Percentiles rank a stretch among this genome's conserved stretches.
Conservation (phyloP, 176 grass and related monocot species). For the Thalia dealbata region DNA sequence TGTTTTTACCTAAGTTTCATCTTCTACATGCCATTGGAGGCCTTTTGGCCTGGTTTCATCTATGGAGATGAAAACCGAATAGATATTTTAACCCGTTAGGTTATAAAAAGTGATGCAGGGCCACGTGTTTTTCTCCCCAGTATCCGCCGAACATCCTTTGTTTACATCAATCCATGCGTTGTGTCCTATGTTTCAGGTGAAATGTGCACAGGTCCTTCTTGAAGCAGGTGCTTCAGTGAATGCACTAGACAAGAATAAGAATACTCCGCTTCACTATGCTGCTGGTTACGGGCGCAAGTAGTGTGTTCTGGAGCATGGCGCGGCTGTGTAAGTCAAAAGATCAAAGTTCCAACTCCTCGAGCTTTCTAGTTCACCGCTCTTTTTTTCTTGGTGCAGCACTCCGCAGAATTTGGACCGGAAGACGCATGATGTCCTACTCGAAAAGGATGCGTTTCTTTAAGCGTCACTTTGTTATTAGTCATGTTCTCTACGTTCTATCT, state of each 20-base stretch:
- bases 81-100: too few species aligned
- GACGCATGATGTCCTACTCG: slow-evolving; percentile 4
- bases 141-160: neutral
- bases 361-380: neutral
- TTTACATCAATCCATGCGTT: neutral
- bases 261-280: slow-evolving; percentile 6
- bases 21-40: too few species aligned
- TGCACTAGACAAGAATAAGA: slow-evolving; percentile 10
- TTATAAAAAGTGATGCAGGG: too few species aligned
- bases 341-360: neutral
- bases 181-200: neutral
- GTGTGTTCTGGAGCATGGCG: slow-evolving; percentile 9
- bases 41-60: too few species aligned
- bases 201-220: slow-evolving; percentile 1
- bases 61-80: too few species aligned
- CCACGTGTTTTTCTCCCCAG: neutral
- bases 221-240: slow-evolving; percentile 7
- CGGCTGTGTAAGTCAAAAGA: neutral
- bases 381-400: slow-evolving; percentile 4
- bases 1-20: too few species aligned
- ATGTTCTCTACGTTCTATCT: too few species aligned
- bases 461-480: too few species aligned
- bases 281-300: slow-evolving; percentile 13
- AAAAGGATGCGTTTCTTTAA: slow-evolving; percentile 4
- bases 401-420: slow-evolving; percentile 9